These are phyloP conservation scores for Tolypocladium nubicola DNA, from an alignment of 2,329 filamentous ascomycete genomes.

Conservation along the genomic window DNA sequence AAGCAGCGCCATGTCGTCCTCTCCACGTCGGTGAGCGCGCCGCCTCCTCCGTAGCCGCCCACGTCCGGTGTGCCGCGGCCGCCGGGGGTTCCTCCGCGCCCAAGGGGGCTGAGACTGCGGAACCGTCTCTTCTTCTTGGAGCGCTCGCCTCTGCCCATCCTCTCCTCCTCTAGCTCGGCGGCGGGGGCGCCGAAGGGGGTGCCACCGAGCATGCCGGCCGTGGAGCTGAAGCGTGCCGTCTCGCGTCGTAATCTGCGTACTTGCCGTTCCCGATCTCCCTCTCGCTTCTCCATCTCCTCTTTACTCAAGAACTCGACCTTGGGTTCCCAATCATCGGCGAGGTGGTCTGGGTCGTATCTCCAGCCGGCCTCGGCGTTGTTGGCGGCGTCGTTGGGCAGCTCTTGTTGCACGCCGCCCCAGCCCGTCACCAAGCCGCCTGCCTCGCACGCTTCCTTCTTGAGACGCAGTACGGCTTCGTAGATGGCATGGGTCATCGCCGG, in stretches of 20 bases:
- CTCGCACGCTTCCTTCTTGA: constrained; percentile 96
- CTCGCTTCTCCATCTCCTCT: constrained; percentile 94
- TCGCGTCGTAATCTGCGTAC: constrained; percentile 78
- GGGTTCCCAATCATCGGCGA: constrained; percentile 77
- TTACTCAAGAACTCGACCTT: constrained; percentile 76
- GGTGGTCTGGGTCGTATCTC: constrained; percentile 87
- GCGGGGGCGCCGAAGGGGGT: constrained; percentile 47
- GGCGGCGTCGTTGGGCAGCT: constrained; percentile 82
- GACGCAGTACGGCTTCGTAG: constrained; percentile 81
- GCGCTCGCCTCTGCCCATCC: constrained; percentile 83
- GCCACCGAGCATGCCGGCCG: constrained; percentile 69
- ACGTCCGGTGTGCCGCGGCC: constrained; percentile 74
- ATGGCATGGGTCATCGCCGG: constrained; percentile 92
- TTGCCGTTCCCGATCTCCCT: constrained; percentile 87
- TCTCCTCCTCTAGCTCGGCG: constrained; percentile 53
- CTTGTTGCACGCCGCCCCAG: constrained; percentile 46
- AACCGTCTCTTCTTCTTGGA: constrained; percentile 94
- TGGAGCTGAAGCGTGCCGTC: constrained; percentile 85
- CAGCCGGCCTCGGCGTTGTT: constrained; percentile 79
- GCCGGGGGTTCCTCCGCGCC: constrained; percentile 51
- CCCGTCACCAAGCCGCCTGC: constrained; percentile 76
- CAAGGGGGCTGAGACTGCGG: constrained; percentile 73
- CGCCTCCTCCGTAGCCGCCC: constrained; percentile 60
- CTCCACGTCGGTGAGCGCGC: constrained; percentile 65
- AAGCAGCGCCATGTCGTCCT: constrained; percentile 75